These are phyloP conservation scores for Jackrogersella minutella DNA, from an alignment of 495 filamentous ascomycete genomes.

Conservation along the genomic window DNA sequence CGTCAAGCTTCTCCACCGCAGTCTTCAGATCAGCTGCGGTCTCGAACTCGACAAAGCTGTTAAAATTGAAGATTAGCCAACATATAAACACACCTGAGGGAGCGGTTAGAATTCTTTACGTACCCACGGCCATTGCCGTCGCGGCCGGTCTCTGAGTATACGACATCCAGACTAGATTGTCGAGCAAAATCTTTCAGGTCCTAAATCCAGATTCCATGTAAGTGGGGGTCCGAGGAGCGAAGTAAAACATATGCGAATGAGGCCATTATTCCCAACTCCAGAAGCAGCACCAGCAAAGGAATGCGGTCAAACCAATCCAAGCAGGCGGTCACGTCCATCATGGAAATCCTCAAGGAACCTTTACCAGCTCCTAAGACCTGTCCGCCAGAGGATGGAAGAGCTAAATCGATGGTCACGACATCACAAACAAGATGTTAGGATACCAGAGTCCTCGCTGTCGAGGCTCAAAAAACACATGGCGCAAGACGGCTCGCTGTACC, in stretches of 20 bases:
- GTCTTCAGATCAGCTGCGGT: constrained; percentile 86
- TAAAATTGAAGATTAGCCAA: neutral
- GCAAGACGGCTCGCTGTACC: constrained; percentile 43
- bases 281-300: constrained; percentile 49
- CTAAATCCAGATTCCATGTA: constrained; percentile 73
- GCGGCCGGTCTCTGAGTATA: constrained; percentile 95
- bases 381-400: constrained; percentile 42
- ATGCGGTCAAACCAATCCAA: constrained; percentile 49
- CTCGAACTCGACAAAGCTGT: constrained; percentile 97
- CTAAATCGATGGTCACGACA: constrained; percentile 35
- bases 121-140: constrained; percentile 94
- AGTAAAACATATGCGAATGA: constrained; percentile 49
- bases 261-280: constrained; percentile 57
- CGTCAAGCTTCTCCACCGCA: constrained; percentile 92
- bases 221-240: constrained; percentile 59
- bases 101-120: constrained; percentile 45
- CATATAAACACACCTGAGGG: neutral
- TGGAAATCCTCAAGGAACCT: constrained; percentile 41
- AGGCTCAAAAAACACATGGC: constrained; percentile 39
- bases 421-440: constrained; percentile 38
- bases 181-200: constrained; percentile 99
- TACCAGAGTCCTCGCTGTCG: constrained; percentile 37
- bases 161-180: constrained; percentile 94
- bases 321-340: constrained; percentile 36
- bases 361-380: constrained; percentile 44